phyloP scores from a whole-genome alignment of 345 rosid species.

The Luvunga scandens region DNA sequence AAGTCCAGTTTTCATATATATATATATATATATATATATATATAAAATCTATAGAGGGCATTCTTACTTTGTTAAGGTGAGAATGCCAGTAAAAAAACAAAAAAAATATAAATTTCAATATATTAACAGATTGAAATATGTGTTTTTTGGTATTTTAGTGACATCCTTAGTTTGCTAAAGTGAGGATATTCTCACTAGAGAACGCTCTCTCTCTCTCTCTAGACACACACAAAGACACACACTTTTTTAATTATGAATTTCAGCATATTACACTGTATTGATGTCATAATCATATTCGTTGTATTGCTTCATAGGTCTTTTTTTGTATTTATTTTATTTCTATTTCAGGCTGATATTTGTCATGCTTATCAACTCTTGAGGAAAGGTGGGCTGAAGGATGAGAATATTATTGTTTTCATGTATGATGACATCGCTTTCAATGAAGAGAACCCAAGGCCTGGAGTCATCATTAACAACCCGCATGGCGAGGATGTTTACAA shows the following conservation, averaged over 20 bases:
- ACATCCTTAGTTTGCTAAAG: too few species aligned
- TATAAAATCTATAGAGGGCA: too few species aligned
- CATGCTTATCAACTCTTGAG: conserved; percentile 93
- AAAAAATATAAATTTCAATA: too few species aligned
- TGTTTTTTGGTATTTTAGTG: too few species aligned
- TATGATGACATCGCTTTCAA: conserved; percentile 84
- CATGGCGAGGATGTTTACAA: conserved; percentile 77
- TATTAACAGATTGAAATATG: too few species aligned
- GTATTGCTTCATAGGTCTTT: background rate
- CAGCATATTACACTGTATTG: background rate
- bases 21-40: background rate
- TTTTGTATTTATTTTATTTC: background rate
- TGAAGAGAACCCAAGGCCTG: conserved; percentile 82
- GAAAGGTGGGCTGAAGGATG: conserved; percentile 90
- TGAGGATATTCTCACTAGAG: too few species aligned
- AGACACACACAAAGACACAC: background rate
- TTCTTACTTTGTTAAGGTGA: too few species aligned
- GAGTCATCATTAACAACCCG: conserved; percentile 75
- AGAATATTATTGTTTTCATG: conserved; percentile 90
- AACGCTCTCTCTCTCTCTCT: too few species aligned
- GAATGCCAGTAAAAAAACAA: too few species aligned
- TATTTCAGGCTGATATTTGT: conserved; percentile 75
- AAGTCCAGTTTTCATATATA: background rate
- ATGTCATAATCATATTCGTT: background rate
- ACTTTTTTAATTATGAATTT: background rate